These are phyloP conservation scores for Penicillium thymicola DNA, from an alignment of 2,329 filamentous ascomycete species.

Conservation along the genomic window DNA sequence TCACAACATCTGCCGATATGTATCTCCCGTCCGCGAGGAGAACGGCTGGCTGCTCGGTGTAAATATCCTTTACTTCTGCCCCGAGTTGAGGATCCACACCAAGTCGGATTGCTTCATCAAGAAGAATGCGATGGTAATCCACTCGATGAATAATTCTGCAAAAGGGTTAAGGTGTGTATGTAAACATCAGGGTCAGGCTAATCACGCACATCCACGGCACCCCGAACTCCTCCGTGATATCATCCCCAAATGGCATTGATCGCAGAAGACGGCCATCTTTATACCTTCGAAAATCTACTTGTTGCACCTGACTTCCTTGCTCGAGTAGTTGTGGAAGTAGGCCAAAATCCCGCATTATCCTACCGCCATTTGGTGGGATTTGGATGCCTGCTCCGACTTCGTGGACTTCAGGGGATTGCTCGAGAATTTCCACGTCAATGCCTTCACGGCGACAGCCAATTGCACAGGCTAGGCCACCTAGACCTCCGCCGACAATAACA, in stretches of 20 bases:
- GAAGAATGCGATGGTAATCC: conserved; percentile 19
- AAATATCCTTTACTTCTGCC: conserved; percentile 7
- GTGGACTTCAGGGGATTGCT: conserved; percentile 15
- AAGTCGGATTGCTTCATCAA: conserved; percentile 13
- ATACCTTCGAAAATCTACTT: conserved; percentile 21
- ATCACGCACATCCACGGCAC: conserved; percentile 25
- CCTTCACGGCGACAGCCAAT: conserved; percentile 23
- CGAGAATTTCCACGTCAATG: conserved; percentile 22
- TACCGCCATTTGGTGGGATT: conserved; percentile 27
- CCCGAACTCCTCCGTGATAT: conserved; percentile 20
- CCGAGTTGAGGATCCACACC: conserved; percentile 11
- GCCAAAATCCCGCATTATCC: conserved; percentile 17
- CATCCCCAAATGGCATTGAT: conserved; percentile 22
- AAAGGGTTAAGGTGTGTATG: neutral
- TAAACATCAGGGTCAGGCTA: neutral
- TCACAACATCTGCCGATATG: conserved; percentile 15
- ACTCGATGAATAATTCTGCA: conserved; percentile 21
- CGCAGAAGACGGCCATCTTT: conserved; percentile 16
- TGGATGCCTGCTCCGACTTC: conserved; percentile 30
- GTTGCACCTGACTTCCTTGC: conserved; percentile 5
- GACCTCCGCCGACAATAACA: conserved; percentile 39
- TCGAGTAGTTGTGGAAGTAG: conserved; percentile 14
- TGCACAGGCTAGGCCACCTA: conserved; percentile 25
- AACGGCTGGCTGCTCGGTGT: conserved; percentile 2
- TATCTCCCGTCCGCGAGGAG: conserved; percentile 4